Percentiles rank a stretch among this genome's conserved stretches.
phyloP scores from a whole-genome alignment of 257 asterid species.

The Nicotiana benthamiana region DNA sequence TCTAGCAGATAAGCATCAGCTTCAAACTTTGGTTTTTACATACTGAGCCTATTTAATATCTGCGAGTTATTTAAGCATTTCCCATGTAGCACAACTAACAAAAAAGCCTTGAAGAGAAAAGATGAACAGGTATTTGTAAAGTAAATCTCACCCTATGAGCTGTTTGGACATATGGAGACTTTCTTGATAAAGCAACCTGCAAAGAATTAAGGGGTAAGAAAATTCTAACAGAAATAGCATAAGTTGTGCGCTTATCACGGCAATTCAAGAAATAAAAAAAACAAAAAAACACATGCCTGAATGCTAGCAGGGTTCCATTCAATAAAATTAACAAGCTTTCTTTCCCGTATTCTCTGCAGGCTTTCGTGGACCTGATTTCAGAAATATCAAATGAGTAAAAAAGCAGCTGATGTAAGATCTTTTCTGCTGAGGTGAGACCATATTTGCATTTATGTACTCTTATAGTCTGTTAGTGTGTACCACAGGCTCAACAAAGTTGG shows the following conservation, averaged over 20 bases:
- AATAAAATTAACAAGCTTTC: slow-evolving; percentile 92
- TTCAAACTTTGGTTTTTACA: background rate
- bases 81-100: background rate
- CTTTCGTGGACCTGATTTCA: slow-evolving; percentile 88
- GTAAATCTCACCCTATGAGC: slow-evolving; percentile 82
- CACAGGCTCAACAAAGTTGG: too few relatives aligned
- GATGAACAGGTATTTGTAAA: background rate
- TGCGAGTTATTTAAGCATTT: background rate
- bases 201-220: slow-evolving; percentile 11
- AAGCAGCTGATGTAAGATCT: background rate
- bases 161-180: slow-evolving; percentile 96
- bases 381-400: slow-evolving; percentile 17
- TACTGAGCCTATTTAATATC: background rate
- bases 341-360: slow-evolving; percentile 95
- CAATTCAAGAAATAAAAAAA: too few relatives aligned
- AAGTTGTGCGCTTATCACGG: too few relatives aligned
- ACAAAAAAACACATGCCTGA: slow-evolving; percentile 45
- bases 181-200: slow-evolving; percentile 97
- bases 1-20: background rate
- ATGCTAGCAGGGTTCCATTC: slow-evolving; percentile 99
- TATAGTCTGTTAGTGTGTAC: background rate
- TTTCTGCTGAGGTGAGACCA: background rate
- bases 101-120: background rate
- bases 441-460: background rate
- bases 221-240: background rate